Base-by-base conservation (phyloP, 1,284 basidiomycete species). In the Mixia osmundae region DNA sequence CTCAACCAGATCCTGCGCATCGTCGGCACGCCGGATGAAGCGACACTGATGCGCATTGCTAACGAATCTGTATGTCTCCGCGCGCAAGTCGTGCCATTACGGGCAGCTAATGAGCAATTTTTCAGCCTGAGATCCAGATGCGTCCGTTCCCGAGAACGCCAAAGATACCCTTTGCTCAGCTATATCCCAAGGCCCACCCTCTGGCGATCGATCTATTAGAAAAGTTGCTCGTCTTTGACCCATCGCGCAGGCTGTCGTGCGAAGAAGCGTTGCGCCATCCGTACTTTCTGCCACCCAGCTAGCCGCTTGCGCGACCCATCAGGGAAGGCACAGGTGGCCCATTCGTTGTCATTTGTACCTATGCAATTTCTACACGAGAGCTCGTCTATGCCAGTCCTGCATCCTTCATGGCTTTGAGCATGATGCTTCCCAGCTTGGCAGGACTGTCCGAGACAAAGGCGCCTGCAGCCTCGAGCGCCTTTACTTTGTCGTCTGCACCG, bases 1-100 rank as follows among this genome's bases (percentile, higher is more conserved):
- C 65, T 99, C 10, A 67, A 89, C 36, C 87, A 94, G 54, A 99
- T 99, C 53, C 82, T 99, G 71, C 71, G 87, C 49, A 80, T 97
- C 41, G 71, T 97, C 42, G 91, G 91, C 11, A 97, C 91, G 0
- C 91, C 91, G 1, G 76, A 79, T 43, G 85, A 95, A 33, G 67
- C 72, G 14, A 76, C 78, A 15, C 66, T 97, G 41, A 69, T 76
- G 48, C 80, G 89, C 55, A 85, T 97, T 54, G 69, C 72, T 32
- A 72, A 74, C 37, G 87, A 97, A 58, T 83, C 83, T 35, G 87
- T 87, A 48, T 42, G 76, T 62, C 19, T 35, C 25, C 22, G 6
- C 18, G 22, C 24, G 4, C 29, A 11, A 14, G 2, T 16, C 22
- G 9, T 12, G 3, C 20, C 8, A 22, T 18, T 19, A 10, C 30